Conservation (phyloP, 2,329 filamentous ascomycete species). For the Phaeosphaeriaceae sp. region DNA sequence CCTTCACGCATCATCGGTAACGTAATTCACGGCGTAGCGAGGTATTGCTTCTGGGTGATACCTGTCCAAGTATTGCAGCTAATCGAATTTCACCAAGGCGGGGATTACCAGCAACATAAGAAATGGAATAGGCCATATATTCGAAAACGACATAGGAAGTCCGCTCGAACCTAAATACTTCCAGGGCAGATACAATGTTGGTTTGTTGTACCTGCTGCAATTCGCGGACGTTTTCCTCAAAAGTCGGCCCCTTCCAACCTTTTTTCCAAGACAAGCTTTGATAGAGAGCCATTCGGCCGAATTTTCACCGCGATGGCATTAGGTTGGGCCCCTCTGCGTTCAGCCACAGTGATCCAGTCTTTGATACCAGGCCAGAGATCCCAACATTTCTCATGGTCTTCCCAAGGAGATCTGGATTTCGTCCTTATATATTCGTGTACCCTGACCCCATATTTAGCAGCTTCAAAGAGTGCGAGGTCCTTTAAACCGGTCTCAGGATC, state of each 20-base stretch:
- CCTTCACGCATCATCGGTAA: too few species aligned
- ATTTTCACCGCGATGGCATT: too few species aligned
- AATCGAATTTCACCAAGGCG: slow-evolving; percentile 10
- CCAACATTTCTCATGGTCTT: slow-evolving; percentile 11
- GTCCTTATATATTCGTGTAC: slow-evolving; percentile 9
- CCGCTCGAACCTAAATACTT: background rate
- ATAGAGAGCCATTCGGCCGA: too few species aligned
- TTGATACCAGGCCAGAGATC: slow-evolving; percentile 9
- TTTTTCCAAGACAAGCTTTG: too few species aligned
- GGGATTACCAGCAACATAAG: slow-evolving; percentile 10
- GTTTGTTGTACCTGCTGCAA: too few species aligned
- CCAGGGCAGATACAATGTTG: too few species aligned
- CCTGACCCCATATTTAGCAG: too few species aligned
- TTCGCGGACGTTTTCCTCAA: too few species aligned
- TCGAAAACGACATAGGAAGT: slow-evolving; percentile 9
- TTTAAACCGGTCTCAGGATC: too few species aligned
- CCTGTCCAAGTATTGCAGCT: slow-evolving; percentile 12
- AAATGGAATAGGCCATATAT: slow-evolving; percentile 14
- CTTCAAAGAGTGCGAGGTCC: too few species aligned
- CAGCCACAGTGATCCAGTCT: slow-evolving; percentile 9
- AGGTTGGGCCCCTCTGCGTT: slow-evolving; percentile 2
- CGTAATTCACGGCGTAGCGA: too few species aligned
- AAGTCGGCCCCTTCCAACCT: too few species aligned
- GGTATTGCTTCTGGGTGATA: background rate
- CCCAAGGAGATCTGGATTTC: slow-evolving; percentile 6